Evolutionary conservation across 2,329 filamentous ascomycete species (phyloP), one percentile per base, ranked within the genome.

Genomic region (Fusarium sterilihyphosum): DNA sequence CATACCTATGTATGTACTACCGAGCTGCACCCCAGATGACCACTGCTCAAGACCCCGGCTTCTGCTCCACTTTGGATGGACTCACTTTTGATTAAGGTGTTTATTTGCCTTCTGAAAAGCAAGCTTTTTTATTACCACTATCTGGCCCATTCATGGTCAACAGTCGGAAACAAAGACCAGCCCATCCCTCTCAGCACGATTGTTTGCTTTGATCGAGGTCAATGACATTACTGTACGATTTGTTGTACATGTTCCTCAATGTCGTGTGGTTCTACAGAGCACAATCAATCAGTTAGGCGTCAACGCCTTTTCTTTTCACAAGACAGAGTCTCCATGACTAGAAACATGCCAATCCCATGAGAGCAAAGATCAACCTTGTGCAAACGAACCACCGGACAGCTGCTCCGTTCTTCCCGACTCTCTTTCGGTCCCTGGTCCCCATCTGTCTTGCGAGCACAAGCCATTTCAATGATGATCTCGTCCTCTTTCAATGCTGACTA

Each of bases 11-110:
- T 50, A 50, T 50, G 47, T 50, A 50, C 47, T 31, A 49, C 76
- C 65, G 50, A 61, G 67, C 73, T 78, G 76, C 62, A 78, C 76
- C 76, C 76, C 76, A 71, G 76, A 78, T 72, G 71, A 54, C 71
- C 56, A 62, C 56, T 69, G 50, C 57, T 69, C 49, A 44, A 26
- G 43, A 41, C 56, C 75, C 60, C 63, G 56, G 70, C 65, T 47
- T 49, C 43, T 20, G 38, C 65, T 76, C 76, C 76, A 78, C 76
- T 58, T 63, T 38, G 31, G 29, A 69, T 67, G 73, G 67, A 64
- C 57, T 75, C 65, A 58, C 61, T 70, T 78, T 78, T 67, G 73
- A 78, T 77, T 76, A 33, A 33, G 47, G 29, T 50, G 47, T 50
- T 50, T 50, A 59, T 77, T 65, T 66, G 43, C 62, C 44, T 57